These are phyloP conservation scores for Trichoderma sp. DNA, from an alignment of 2,329 filamentous ascomycete species.

Conservation along the genomic window DNA sequence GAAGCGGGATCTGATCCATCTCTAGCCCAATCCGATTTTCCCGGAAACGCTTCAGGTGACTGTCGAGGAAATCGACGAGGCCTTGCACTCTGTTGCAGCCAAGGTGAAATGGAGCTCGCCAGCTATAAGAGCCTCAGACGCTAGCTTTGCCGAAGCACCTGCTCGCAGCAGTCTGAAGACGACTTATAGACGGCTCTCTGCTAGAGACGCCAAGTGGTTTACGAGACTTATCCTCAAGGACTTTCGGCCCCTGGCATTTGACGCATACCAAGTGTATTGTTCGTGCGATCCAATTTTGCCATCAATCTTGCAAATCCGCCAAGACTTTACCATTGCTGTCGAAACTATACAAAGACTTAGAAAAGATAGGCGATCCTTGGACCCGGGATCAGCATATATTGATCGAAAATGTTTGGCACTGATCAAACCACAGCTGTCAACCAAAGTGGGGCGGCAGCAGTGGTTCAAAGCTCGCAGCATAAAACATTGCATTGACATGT, in stretches of 20 bases:
- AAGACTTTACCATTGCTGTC: conserved; percentile 65
- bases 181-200: conserved; percentile 61
- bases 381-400: conserved; percentile 25
- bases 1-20: not conserved
- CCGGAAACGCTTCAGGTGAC: conserved; percentile 50
- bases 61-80: conserved; percentile 70
- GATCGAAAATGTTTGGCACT: conserved; percentile 32
- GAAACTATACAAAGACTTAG: conserved; percentile 48
- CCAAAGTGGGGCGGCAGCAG: conserved; percentile 64
- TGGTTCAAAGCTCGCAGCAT: conserved; percentile 71
- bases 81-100: conserved; percentile 67
- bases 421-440: conserved; percentile 57
- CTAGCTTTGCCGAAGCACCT: conserved; percentile 28
- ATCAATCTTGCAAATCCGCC: conserved; percentile 67
- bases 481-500: conserved; percentile 71
- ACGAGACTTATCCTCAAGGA: conserved; percentile 78
- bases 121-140: conserved; percentile 49
- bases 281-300: conserved; percentile 71
- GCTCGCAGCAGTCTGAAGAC: conserved; percentile 52
- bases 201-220: conserved; percentile 83
- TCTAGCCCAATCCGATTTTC: conserved; percentile 48
- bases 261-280: conserved; percentile 56
- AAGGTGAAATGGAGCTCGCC: conserved; percentile 71
- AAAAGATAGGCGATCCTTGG: conserved; percentile 23
- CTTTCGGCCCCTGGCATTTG: conserved; percentile 66